phyloP scores from a whole-genome alignment of 2,329 filamentous ascomycete genomes.

The Sporothrix pallida region DNA sequence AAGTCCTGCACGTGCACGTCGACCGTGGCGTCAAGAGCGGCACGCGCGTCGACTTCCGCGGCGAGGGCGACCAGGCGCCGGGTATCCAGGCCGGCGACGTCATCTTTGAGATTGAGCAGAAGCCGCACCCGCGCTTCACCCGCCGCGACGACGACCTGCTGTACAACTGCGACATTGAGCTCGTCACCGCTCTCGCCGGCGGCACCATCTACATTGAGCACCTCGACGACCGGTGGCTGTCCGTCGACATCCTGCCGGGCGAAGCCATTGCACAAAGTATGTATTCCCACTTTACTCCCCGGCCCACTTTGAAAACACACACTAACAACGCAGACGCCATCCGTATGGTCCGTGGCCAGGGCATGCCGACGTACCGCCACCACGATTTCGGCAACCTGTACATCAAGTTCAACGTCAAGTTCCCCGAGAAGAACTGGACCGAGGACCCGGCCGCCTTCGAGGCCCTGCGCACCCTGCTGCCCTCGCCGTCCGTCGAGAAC shows the following conservation, averaged over 20 bases:
- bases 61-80: slow-evolving; percentile 94
- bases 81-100: slow-evolving; percentile 94
- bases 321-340: slow-evolving; percentile 67
- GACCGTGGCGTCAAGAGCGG: slow-evolving; percentile 92
- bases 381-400: slow-evolving; percentile 96
- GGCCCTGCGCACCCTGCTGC: slow-evolving; percentile 83
- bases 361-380: slow-evolving; percentile 95
- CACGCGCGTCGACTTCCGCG: slow-evolving; percentile 95
- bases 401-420: slow-evolving; percentile 97
- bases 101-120: slow-evolving; percentile 98
- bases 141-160: slow-evolving; percentile 95
- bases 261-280: slow-evolving; percentile 77
- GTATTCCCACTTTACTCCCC: background rate
- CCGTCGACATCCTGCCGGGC: slow-evolving; percentile 88
- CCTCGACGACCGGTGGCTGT: slow-evolving; percentile 95
- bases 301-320: background rate
- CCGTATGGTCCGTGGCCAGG: slow-evolving; percentile 94
- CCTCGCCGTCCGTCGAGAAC: slow-evolving; percentile 66
- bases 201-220: slow-evolving; percentile 93
- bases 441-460: slow-evolving; percentile 73
- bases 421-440: slow-evolving; percentile 80
- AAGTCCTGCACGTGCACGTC: slow-evolving; percentile 97
- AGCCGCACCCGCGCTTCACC: slow-evolving; percentile 94
- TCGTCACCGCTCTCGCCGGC: slow-evolving; percentile 91
- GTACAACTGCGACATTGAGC: slow-evolving; percentile 93